Evolutionary conservation across 148 eudicot species (phyloP).

Genomic region (Vaccinium myrtillus): DNA sequence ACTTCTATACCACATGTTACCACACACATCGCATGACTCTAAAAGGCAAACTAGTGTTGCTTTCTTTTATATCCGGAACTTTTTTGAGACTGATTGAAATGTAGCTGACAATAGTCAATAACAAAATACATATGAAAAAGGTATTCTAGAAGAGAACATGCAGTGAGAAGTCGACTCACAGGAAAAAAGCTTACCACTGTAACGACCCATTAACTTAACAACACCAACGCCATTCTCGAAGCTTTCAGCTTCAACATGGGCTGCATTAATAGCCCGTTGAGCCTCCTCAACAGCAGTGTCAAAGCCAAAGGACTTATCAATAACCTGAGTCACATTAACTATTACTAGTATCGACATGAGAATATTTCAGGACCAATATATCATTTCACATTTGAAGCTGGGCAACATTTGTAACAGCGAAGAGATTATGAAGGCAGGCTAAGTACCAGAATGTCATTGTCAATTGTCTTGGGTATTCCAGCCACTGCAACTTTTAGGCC

Average conservation of each 20-base stretch:
- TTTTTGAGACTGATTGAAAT: not conserved
- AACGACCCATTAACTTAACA: constrained; percentile 97
- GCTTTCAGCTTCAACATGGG: constrained; percentile 98
- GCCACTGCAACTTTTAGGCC: constrained; percentile 54
- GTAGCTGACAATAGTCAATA: not conserved
- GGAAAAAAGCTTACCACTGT: constrained; percentile 58
- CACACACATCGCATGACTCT: not conserved
- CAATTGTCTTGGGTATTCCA: constrained; percentile 59
- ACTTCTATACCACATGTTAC: not conserved
- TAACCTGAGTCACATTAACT: constrained; percentile 43
- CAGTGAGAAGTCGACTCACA: not conserved
- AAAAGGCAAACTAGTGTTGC: not conserved
- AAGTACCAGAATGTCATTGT: constrained; percentile 58
- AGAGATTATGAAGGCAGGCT: constrained; percentile 4
- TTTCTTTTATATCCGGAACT: not conserved
- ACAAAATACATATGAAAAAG: not conserved
- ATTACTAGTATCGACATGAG: not conserved
- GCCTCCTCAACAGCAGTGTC: constrained; percentile 99
- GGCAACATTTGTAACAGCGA: not conserved
- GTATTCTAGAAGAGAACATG: not conserved
- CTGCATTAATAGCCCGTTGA: constrained; percentile 96
- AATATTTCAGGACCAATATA: not conserved
- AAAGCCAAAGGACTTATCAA: constrained; percentile 96
- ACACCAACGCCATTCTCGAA: constrained; percentile 87
- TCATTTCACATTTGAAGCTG: not conserved